Evolutionary conservation across 2,329 filamentous ascomycete genomes (phyloP), one percentile per base, ranked within the genome.

Genomic region (Fonsecaea erecta): DNA sequence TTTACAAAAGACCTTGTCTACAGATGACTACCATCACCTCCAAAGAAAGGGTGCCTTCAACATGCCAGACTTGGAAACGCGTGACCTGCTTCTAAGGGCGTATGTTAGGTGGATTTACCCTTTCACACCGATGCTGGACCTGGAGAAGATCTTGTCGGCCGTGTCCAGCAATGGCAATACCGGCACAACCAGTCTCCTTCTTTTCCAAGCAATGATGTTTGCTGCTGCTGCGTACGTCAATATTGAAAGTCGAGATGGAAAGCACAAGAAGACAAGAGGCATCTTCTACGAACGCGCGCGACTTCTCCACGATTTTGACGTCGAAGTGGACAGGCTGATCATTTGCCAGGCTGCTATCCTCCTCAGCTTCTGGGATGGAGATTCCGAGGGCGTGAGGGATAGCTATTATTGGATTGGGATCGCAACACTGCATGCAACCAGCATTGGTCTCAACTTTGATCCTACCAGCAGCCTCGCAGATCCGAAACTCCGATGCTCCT

Each of bases 371-470:
- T 98, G 94, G 90, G 97, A 97, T 76, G 93, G 97, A 78, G 96
- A 93, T 9, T 93, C 93, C 0, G 93, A 97, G 77, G 93, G 97
- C 76, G 92, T 97, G 75, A 97, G 97, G 77, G 94, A 97, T 76
- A 97, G 93, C 54, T 97, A 94, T 90, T 93, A 97, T 75, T 97
- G 93, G 94, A 97, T 97, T 91, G 94, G 94, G 18, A 91, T 97
- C 40, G 94, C 93, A 43, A 91, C 96, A 65, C 96, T 93, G 16
- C 82, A 97, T 52, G 93, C 93, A 59, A 92, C 96, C 77, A 97
- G 93, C 11, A 96, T 97, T 69, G 93, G 93, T 6, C 83, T 97
- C n/a, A 92, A 97, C 77, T 89, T 93, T 67, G 91, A 97, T 73
- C 92, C 92, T 2, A 84, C 85, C 30, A 89, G 88, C 63, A 92